phyloP scores from a whole-genome alignment of 768 basidiomycete genomes.

The Boletus sp. region DNA sequence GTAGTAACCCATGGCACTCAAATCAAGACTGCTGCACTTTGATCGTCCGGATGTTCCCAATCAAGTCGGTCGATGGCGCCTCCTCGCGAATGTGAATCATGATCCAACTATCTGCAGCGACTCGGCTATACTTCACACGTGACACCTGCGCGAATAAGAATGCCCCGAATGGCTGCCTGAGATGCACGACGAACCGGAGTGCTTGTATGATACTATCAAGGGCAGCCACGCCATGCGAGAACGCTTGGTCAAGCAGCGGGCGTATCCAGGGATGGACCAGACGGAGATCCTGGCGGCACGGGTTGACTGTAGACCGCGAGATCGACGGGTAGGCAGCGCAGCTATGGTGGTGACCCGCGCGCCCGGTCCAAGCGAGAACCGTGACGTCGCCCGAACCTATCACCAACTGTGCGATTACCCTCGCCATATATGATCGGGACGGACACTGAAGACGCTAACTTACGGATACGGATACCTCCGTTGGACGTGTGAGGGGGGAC shows the following conservation, averaged over 20 bases:
- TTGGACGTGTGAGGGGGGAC: not conserved
- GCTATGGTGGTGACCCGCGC: not conserved
- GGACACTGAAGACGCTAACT: conserved; percentile 10
- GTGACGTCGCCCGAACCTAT: conserved; percentile 6
- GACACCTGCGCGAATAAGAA: not conserved
- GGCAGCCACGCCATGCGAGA: not conserved
- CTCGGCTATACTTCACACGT: not conserved
- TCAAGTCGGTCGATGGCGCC: not conserved
- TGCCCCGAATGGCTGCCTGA: conserved; percentile 4
- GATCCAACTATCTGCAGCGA: conserved; percentile 11
- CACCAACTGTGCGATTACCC: conserved; percentile 5
- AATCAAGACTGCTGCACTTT: not conserved
- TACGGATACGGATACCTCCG: not conserved
- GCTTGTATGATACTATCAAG: not conserved
- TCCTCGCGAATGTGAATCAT: conserved; percentile 1
- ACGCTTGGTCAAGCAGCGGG: conserved; percentile 1
- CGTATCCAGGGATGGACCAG: conserved; percentile 16
- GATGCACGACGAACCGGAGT: not conserved
- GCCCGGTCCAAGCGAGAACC: conserved; percentile 17
- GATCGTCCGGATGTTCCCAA: not conserved
- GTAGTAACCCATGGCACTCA: not conserved
- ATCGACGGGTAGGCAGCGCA: conserved; percentile 1
- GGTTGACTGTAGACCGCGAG: not conserved
- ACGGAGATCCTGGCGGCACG: not conserved
- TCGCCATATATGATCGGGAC: conserved; percentile 15